Evolutionary conservation across 768 basidiomycete genomes (phyloP).

Genomic region (Bullera alba): DNA sequence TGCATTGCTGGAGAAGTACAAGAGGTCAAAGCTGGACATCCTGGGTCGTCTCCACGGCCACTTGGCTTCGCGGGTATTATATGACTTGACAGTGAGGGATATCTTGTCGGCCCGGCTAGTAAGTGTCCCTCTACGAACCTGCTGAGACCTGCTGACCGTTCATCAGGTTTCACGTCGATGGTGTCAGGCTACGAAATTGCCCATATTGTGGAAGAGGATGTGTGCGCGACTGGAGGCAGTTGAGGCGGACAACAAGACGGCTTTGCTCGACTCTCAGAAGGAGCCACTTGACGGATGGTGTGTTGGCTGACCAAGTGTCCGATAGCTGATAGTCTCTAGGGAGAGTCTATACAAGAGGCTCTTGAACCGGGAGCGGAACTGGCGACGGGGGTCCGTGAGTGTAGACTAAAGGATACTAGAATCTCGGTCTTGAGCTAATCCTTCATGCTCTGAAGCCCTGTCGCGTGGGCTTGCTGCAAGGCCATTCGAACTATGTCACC

Average conservation of each 20-base stretch:
- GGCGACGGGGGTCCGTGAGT: conserved; percentile 55
- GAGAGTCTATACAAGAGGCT: conserved; percentile 69
- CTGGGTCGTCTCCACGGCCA: conserved; percentile 64
- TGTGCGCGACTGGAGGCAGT: conserved; percentile 56
- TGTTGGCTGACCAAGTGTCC: conserved; percentile 60
- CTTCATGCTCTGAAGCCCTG: neutral
- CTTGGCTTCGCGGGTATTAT: conserved; percentile 60
- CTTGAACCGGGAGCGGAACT: conserved; percentile 79
- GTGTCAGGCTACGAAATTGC: conserved; percentile 54
- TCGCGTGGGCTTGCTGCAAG: neutral
- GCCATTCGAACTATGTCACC: conserved; percentile 79
- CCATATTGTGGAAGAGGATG: conserved; percentile 69
- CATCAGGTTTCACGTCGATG: conserved; percentile 20
- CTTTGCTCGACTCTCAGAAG: neutral
- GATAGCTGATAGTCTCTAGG: conserved; percentile 42
- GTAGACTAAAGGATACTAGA: too few species aligned
- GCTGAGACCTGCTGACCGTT: neutral
- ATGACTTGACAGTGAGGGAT: conserved; percentile 56
- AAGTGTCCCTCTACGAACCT: conserved; percentile 30
- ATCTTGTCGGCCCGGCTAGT: conserved; percentile 56
- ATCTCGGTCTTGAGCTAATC: too few species aligned
- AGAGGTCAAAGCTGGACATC: conserved; percentile 73
- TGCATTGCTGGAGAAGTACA: conserved; percentile 74
- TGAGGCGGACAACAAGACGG: conserved; percentile 36
- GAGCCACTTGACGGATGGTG: neutral